These are phyloP conservation scores for Agaricus sinodeliciosus DNA, from an alignment of 768 basidiomycete species.

Conservation along the genomic window DNA sequence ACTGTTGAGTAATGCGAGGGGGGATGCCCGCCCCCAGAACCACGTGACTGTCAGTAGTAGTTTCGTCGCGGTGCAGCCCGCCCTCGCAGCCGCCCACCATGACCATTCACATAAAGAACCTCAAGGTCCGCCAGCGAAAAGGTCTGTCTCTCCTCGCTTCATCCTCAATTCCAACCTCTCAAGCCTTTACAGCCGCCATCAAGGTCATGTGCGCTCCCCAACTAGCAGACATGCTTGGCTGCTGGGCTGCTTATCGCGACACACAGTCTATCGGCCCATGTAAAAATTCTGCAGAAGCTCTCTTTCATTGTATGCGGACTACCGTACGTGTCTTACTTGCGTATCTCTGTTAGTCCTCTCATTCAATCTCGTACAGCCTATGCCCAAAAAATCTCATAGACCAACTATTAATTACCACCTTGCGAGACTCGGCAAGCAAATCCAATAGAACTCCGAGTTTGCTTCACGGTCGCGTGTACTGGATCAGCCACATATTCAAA, in stretches of 20 bases:
- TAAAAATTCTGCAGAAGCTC: slow-evolving; percentile 45
- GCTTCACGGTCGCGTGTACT: too few relatives aligned
- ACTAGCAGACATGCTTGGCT: slow-evolving; percentile 74
- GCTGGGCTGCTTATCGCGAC: slow-evolving; percentile 77
- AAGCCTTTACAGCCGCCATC: slow-evolving; percentile 28
- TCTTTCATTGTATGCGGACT: slow-evolving; percentile 83
- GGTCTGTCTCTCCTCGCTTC: too few relatives aligned
- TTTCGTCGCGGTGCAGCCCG: too few relatives aligned
- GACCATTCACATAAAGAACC: too few relatives aligned
- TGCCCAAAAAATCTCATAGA: slow-evolving; percentile 58
- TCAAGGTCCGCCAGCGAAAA: too few relatives aligned
- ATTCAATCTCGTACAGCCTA: not conserved
- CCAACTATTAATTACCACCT: slow-evolving; percentile 90
- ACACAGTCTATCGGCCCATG: slow-evolving; percentile 15
- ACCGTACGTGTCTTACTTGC: slow-evolving; percentile 44
- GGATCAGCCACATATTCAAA: too few relatives aligned
- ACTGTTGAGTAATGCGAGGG: too few relatives aligned
- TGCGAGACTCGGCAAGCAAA: slow-evolving; percentile 67
- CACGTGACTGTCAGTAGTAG: too few relatives aligned
- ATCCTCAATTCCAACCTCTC: not conserved
- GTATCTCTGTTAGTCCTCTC: not conserved
- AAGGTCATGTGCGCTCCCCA: slow-evolving; percentile 59
- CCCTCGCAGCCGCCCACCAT: too few relatives aligned
- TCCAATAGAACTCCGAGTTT: slow-evolving; percentile 39
- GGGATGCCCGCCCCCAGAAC: too few relatives aligned